Base-by-base conservation (phyloP, 768 basidiomycete species). In the Termitomyces heimii region DNA sequence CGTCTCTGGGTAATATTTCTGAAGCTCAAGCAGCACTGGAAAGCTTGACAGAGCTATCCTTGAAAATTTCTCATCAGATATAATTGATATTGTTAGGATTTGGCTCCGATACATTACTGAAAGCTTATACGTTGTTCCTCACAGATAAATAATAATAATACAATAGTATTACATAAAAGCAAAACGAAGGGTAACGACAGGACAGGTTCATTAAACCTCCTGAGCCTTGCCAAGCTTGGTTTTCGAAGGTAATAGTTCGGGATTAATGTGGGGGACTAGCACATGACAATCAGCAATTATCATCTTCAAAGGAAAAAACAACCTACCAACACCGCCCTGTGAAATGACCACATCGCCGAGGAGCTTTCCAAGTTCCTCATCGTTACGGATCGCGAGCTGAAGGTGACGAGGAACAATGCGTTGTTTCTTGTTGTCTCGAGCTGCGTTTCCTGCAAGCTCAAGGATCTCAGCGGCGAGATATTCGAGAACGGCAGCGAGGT, bases 331-430 rank as follows among this genome's bases (percentile, higher is more conserved):
- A 80, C 92, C 92, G 73, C 92, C 92, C 71, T 94, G 91, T 24
- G 89, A 92, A 77, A 94, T 94, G 69, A 90, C 86, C 63, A 94
- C 92, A 55, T 84, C 78, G 20, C 90, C 91, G 56, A 94, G 83
- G 61, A 94, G 86, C 64, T 84, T 88, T 76, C 88, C 87, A 64
- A 91, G 63, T 81, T 86, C 88, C 66, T 90, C 88, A 60, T 89
- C 88, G 72, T 90, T 89, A 61, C 90, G 83, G 71, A 92, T 89
- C 60, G 90, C 89, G 59, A 92, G 85, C 70, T 92, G 90, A 46
- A 92, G 71, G 74, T 92, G 90, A 67, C 90, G 85, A 52, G 89
- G 90, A 24, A 92, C 87, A 67, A 92, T 92, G 83, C 90, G 89
- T 66, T 87, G 84, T 79, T 91, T 86, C 81, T 88, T 84, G 76